phyloP scores from a whole-genome alignment of 345 rosid species.

The Citrus sinensis region DNA sequence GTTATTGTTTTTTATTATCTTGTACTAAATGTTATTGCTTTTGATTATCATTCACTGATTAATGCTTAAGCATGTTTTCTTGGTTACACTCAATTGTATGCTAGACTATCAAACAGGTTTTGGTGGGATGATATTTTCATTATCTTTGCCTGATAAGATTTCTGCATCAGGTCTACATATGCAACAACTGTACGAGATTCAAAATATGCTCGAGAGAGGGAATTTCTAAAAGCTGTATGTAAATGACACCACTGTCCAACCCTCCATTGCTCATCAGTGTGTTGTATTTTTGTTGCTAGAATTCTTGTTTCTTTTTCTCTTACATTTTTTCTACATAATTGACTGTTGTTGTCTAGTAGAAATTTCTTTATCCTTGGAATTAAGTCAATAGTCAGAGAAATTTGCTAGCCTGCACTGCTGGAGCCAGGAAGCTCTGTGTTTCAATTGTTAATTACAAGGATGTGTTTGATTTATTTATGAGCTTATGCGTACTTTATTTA shows the following conservation, averaged over 20 bases:
- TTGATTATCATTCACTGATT: background rate
- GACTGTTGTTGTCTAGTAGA: background rate
- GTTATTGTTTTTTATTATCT: too few species aligned
- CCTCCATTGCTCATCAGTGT: slow-evolving; percentile 1
- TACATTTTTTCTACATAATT: background rate
- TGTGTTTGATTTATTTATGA: background rate
- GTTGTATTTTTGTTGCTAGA: background rate
- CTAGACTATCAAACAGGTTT: background rate
- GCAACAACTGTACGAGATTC: slow-evolving; percentile 91
- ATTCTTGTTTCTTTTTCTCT: background rate
- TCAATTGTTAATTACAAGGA: background rate
- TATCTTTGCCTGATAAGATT: slow-evolving; percentile 4
- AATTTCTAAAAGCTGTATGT: slow-evolving; percentile 93
- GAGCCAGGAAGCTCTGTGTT: background rate
- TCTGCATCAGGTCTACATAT: slow-evolving; percentile 73
- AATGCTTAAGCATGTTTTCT: background rate
- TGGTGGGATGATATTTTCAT: background rate
- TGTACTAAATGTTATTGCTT: too few species aligned
- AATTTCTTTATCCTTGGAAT: background rate
- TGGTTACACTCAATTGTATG: background rate
- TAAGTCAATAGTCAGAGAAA: background rate
- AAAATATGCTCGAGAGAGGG: slow-evolving; percentile 86
- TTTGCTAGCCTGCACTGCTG: background rate
- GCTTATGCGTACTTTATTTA: background rate
- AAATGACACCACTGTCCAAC: slow-evolving; percentile 8